Evolutionary conservation across 495 filamentous ascomycete species (phyloP).

Genomic region (Chaetomium fimeti): DNA sequence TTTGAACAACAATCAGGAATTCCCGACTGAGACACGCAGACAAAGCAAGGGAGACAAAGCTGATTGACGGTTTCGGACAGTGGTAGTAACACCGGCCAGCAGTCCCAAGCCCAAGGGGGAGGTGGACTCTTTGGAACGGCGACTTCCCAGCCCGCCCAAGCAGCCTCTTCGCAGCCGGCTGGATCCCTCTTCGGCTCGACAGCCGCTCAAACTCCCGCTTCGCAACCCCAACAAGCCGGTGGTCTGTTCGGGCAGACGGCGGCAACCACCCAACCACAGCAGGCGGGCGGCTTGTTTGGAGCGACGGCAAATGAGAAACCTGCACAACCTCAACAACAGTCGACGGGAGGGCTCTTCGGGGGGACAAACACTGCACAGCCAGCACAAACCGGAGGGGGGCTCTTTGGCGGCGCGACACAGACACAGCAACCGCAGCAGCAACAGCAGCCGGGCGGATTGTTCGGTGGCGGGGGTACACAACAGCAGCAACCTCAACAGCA

Average conservation of each 20-base stretch:
- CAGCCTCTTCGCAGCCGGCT: slow-evolving; percentile 47
- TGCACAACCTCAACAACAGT: no score
- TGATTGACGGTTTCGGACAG: slow-evolving; percentile 28
- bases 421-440: slow-evolving; percentile 25
- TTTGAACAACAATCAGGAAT: slow-evolving; percentile 11
- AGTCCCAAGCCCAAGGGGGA: slow-evolving; percentile 40
- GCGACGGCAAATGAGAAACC: slow-evolving; percentile 33
- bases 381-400: slow-evolving; percentile 24
- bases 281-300: slow-evolving; percentile 28
- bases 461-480: slow-evolving; percentile 23
- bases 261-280: slow-evolving; percentile 29
- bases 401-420: slow-evolving; percentile 22
- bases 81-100: slow-evolving; percentile 45
- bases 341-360: slow-evolving; percentile 29
- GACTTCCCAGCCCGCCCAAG: slow-evolving; percentile 34
- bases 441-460: slow-evolving; percentile 22
- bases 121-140: slow-evolving; percentile 52
- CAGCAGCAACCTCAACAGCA: slow-evolving; percentile 22
- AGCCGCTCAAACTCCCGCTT: slow-evolving; percentile 26
- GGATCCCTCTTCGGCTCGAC: slow-evolving; percentile 36
- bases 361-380: slow-evolving; percentile 16
- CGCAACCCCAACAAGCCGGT: slow-evolving; percentile 23
- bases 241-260: slow-evolving; percentile 23
- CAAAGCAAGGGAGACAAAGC: slow-evolving; percentile 10
- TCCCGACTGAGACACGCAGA: slow-evolving; percentile 4